Evolutionary conservation across 352 stramenopile species (phyloP).

Genomic region (Pythium scleroteichum): DNA sequence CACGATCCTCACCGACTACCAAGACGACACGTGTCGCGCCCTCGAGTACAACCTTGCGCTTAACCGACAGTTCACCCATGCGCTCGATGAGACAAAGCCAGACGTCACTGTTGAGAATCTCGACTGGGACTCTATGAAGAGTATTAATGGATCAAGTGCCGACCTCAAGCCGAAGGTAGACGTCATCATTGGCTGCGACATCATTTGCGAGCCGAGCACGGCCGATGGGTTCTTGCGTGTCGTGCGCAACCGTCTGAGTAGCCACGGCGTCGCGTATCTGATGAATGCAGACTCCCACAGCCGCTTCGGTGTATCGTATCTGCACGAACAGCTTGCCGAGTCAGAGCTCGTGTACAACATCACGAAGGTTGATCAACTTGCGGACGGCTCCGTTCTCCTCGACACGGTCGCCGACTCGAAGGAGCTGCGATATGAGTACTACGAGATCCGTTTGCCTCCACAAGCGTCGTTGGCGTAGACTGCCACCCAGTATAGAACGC

Average conservation of each 20-base stretch:
- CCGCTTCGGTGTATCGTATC: constrained; percentile 75
- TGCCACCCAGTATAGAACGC: too few relatives aligned
- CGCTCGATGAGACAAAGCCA: constrained; percentile 51
- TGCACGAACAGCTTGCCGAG: constrained; percentile 62
- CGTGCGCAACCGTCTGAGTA: constrained; percentile 57
- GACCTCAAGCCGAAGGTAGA: constrained; percentile 53
- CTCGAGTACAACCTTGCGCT: constrained; percentile 81
- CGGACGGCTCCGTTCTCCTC: constrained; percentile 61
- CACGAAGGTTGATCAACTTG: constrained; percentile 59
- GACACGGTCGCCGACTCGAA: constrained; percentile 75
- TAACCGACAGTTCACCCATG: constrained; percentile 73
- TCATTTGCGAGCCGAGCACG: constrained; percentile 87
- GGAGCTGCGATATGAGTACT: constrained; percentile 86
- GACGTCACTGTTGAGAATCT: constrained; percentile 57
- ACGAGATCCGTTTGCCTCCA: constrained; percentile 67
- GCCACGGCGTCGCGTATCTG: constrained; percentile 69
- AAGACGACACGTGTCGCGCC: constrained; percentile 75
- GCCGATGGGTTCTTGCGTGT: constrained; percentile 86
- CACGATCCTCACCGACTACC: constrained; percentile 82
- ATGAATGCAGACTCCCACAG: constrained; percentile 89
- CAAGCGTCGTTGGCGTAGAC: neutral
- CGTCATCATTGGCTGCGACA: constrained; percentile 83
- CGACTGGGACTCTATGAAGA: constrained; percentile 79
- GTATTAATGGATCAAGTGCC: constrained; percentile 37
- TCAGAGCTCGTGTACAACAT: constrained; percentile 73